Conservation (phyloP, 2,329 filamentous ascomycete genomes). For the Bipolaris bicolor region DNA sequence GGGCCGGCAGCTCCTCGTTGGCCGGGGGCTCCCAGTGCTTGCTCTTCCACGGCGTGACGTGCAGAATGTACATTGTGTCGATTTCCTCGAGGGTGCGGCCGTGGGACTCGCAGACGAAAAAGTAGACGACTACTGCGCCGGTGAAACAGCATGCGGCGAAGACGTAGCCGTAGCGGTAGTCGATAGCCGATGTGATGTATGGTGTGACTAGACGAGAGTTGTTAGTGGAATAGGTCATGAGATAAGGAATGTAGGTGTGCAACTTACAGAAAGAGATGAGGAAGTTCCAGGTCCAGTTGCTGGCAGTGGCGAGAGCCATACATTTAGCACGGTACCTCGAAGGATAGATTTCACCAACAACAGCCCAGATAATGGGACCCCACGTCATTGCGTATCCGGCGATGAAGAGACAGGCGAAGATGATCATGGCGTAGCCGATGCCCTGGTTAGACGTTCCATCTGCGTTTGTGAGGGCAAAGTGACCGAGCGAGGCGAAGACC, state of each 20-base stretch:
- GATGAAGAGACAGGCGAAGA: slow-evolving; percentile 73
- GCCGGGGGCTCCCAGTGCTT: slow-evolving; percentile 56
- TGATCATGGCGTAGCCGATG: slow-evolving; percentile 66
- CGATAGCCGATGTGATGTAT: slow-evolving; percentile 74
- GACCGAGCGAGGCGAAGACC: slow-evolving; percentile 56
- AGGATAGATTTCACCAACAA: slow-evolving; percentile 70
- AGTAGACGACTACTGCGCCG: slow-evolving; percentile 71
- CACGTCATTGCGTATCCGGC: slow-evolving; percentile 71
- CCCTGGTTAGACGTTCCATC: slow-evolving; percentile 44
- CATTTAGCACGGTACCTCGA: slow-evolving; percentile 57
- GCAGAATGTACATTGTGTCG: slow-evolving; percentile 72
- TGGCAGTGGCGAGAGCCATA: slow-evolving; percentile 54
- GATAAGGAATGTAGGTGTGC: no score
- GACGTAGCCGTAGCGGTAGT: slow-evolving; percentile 76
- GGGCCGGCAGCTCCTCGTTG: slow-evolving; percentile 42
- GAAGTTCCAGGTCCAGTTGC: slow-evolving; percentile 55
- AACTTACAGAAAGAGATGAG: slow-evolving; percentile 63
- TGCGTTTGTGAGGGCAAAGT: slow-evolving; percentile 50
- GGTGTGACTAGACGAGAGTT: slow-evolving; percentile 61
- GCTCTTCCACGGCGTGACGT: slow-evolving; percentile 68
- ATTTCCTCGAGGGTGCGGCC: slow-evolving; percentile 79
- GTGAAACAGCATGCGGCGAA: slow-evolving; percentile 74
- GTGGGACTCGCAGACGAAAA: slow-evolving; percentile 77
- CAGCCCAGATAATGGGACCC: slow-evolving; percentile 75
- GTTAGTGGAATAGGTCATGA: no score